phyloP scores from a whole-genome alignment of 1,284 basidiomycete species.

The Pascua sp. region DNA sequence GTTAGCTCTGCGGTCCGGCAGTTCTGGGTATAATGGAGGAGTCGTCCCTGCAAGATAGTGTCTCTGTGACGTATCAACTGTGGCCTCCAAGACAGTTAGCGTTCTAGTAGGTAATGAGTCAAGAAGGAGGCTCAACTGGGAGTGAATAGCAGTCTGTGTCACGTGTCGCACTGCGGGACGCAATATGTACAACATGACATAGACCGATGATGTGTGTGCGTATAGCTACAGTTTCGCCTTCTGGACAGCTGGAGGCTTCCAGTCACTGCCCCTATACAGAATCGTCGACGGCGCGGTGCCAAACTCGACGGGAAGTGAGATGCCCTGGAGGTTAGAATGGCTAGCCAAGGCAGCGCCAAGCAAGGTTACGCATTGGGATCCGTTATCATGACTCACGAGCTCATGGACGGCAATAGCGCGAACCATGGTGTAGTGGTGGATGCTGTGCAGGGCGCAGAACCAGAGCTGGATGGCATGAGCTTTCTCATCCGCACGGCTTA shows the following conservation, averaged over 20 bases:
- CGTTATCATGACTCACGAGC: conserved; percentile 26
- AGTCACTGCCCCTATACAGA: conserved; percentile 28
- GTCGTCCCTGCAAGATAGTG: no score
- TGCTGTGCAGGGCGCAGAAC: conserved; percentile 45
- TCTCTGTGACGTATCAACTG: no score
- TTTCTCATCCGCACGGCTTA: background rate
- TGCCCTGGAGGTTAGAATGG: conserved; percentile 18
- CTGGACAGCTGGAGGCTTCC: conserved; percentile 14
- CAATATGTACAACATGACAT: no score
- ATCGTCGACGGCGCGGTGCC: conserved; percentile 46
- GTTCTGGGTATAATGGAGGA: no score
- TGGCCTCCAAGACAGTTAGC: no score
- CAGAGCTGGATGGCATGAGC: conserved; percentile 28
- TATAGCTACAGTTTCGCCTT: conserved; percentile 19
- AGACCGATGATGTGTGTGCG: no score
- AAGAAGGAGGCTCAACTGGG: no score
- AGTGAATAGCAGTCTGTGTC: no score
- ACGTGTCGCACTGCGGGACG: no score
- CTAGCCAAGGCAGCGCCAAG: background rate
- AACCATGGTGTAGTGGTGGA: conserved; percentile 47
- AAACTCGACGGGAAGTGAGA: conserved; percentile 42
- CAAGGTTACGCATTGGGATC: background rate
- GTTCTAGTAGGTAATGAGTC: no score
- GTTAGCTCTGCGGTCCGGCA: no score
- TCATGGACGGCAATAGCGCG: conserved; percentile 47